Evolutionary conservation across 345 rosid genomes (phyloP).

Genomic region (Lepidium didymum): DNA sequence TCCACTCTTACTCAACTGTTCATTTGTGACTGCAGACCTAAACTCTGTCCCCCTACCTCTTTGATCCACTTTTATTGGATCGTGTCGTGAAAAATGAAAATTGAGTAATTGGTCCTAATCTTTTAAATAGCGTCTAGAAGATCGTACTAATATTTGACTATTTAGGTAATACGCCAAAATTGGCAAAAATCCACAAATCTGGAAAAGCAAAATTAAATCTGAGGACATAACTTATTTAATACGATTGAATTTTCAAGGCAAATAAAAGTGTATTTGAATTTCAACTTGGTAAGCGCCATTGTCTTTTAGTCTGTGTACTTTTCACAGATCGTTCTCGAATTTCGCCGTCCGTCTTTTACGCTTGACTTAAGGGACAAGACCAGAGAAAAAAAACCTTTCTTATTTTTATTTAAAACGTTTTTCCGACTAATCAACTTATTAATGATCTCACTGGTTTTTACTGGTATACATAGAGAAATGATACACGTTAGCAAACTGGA

Average conservation of each 20-base stretch:
- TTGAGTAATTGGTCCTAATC: neutral
- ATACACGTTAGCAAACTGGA: slow-evolving; percentile 6
- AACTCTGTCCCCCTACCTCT: neutral
- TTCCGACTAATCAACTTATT: neutral
- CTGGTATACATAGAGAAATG: neutral
- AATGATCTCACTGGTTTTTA: neutral
- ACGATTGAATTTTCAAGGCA: neutral
- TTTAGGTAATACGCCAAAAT: neutral
- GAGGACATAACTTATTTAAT: neutral
- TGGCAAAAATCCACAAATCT: neutral
- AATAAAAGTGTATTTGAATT: neutral
- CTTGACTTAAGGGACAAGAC: neutral
- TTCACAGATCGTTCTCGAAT: neutral
- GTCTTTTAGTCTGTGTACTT: neutral
- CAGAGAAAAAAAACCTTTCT: no score
- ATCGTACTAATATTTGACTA: neutral
- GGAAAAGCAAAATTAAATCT: neutral
- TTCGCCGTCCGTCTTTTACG: neutral
- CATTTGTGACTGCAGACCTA: neutral
- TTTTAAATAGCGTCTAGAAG: neutral
- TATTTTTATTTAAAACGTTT: no score
- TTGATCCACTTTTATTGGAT: slow-evolving; percentile 1
- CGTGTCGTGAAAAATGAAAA: neutral
- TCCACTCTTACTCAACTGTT: neutral
- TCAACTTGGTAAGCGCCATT: neutral